Conservation (phyloP, 2,329 filamentous ascomycete species). For the Sporothrix phasma region DNA sequence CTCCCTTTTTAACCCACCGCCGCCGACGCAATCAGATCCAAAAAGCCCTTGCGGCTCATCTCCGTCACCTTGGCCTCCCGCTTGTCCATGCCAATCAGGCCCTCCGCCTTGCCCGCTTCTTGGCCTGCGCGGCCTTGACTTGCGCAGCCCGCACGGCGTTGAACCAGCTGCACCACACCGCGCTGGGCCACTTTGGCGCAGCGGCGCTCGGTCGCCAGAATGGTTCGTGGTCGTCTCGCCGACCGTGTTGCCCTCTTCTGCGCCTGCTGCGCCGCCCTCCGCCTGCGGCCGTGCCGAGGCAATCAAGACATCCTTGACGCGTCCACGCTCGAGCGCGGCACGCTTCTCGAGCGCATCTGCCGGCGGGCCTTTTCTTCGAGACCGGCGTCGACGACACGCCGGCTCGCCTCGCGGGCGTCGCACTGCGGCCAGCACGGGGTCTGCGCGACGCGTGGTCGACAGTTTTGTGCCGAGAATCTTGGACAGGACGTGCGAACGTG, state of each 20-base stretch:
- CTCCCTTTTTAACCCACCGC: conserved; percentile 48
- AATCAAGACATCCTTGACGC: conserved; percentile 75
- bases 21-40: conserved; percentile 72
- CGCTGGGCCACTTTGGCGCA: conserved; percentile 84
- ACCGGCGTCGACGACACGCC: conserved; percentile 61
- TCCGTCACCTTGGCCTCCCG: conserved; percentile 84
- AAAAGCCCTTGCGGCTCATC: conserved; percentile 93
- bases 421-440: conserved; percentile 88
- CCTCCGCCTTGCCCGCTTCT: conserved; percentile 57
- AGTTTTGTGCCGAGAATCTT: conserved; percentile 90
- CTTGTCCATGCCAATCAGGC: conserved; percentile 67
- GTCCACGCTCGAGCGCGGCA: conserved; percentile 70
- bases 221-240: conserved; percentile 42
- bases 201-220: conserved; percentile 62
- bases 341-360: conserved; percentile 75
- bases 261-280: not conserved
- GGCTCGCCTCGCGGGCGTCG: conserved; percentile 62
- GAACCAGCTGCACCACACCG: conserved; percentile 91
- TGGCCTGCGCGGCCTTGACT: conserved; percentile 73
- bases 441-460: conserved; percentile 66
- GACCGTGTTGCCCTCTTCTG: conserved; percentile 26
- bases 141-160: conserved; percentile 91
- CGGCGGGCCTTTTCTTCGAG: conserved; percentile 73
- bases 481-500: conserved; percentile 85
- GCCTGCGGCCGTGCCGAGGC: conserved; percentile 26